Evolutionary conservation across 2,329 filamentous ascomycete species (phyloP).

Genomic region (Alternaria gaisen): DNA sequence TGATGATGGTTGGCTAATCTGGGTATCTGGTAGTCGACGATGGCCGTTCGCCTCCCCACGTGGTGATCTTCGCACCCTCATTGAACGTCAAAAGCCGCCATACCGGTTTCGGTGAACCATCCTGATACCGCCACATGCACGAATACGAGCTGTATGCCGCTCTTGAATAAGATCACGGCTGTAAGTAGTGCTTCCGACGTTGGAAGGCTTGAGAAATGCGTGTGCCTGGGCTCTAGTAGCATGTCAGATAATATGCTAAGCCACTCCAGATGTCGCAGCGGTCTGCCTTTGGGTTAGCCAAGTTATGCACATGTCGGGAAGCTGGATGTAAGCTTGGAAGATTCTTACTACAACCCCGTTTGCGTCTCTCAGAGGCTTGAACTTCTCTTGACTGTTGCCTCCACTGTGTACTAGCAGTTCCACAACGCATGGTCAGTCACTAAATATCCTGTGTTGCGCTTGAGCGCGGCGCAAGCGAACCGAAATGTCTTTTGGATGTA

Average conservation of each 20-base stretch:
- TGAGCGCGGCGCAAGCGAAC: constrained; percentile 35
- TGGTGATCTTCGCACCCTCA: constrained; percentile 30
- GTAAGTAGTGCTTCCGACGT: constrained; percentile 12
- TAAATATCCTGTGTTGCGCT: constrained; percentile 31
- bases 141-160: constrained; percentile 17
- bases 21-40: constrained; percentile 8
- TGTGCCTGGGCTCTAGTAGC: constrained; percentile 17
- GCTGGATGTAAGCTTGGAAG: constrained; percentile 19
- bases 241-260: constrained; percentile 25
- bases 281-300: constrained; percentile 23
- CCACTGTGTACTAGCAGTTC: constrained; percentile 10
- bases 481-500: constrained; percentile 44
- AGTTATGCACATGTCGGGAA: constrained; percentile 9
- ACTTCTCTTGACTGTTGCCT: constrained; percentile 26
- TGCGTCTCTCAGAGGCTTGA: constrained; percentile 18
- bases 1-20: not conserved
- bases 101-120: constrained; percentile 14
- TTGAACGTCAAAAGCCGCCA: constrained; percentile 24
- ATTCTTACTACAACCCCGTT: constrained; percentile 19
- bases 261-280: constrained; percentile 19
- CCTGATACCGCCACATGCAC: constrained; percentile 22
- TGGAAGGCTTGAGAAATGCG: constrained; percentile 13
- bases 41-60: constrained; percentile 33
- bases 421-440: constrained; percentile 35
- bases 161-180: constrained; percentile 10